phyloP scores from a whole-genome alignment of 768 basidiomycete species.

The Exidia glandulosa region DNA sequence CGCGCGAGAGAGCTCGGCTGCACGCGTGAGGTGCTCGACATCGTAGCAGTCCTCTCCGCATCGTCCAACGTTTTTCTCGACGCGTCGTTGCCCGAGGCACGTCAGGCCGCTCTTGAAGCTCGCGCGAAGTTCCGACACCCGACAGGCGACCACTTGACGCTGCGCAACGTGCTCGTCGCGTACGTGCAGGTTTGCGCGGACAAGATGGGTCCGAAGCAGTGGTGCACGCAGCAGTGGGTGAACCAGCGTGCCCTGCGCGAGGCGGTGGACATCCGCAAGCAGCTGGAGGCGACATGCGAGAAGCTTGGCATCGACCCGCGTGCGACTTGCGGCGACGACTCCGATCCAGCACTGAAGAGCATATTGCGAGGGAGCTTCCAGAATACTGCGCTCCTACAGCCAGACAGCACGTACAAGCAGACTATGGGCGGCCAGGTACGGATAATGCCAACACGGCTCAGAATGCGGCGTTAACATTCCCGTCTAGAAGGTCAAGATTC shows the following conservation, averaged over 20 bases:
- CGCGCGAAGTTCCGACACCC: constrained; percentile 72
- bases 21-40: constrained; percentile 67
- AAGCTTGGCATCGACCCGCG: constrained; percentile 50
- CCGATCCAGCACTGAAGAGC: constrained; percentile 58
- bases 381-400: constrained; percentile 74
- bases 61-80: constrained; percentile 79
- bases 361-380: constrained; percentile 68
- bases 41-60: constrained; percentile 73
- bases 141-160: constrained; percentile 84
- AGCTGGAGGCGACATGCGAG: constrained; percentile 58
- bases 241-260: constrained; percentile 74
- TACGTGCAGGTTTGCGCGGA: constrained; percentile 57
- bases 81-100: constrained; percentile 43
- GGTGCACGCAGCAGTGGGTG: constrained; percentile 78
- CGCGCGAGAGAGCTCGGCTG: constrained; percentile 67
- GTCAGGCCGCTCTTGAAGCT: constrained; percentile 59
- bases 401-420: constrained; percentile 82
- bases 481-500: constrained; percentile 68
- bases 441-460: not conserved
- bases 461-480: not conserved
- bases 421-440: constrained; percentile 56
- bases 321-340: constrained; percentile 47
- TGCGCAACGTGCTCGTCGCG: constrained; percentile 73
- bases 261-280: constrained; percentile 68
- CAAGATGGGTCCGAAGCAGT: constrained; percentile 44